Conservation (phyloP, 1,284 basidiomycete species). For the Tausonia pullulans region DNA sequence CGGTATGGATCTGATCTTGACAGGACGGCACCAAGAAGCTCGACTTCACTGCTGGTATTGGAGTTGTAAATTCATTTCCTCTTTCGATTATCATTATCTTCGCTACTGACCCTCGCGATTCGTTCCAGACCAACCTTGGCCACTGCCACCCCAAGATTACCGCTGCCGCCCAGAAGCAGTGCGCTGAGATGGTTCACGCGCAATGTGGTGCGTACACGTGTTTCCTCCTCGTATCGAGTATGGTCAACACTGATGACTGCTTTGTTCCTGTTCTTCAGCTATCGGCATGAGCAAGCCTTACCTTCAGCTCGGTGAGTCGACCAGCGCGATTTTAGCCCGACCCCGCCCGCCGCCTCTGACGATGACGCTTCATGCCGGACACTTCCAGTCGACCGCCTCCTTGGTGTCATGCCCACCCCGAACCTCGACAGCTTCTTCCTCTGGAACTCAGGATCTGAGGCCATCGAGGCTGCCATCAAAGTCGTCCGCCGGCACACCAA, state of each 20-base stretch:
- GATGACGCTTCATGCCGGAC: not conserved
- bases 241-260: not conserved
- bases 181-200: conserved; percentile 64
- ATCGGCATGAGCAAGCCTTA: conserved; percentile 15
- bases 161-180: conserved; percentile 73
- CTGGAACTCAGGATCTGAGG: conserved; percentile 51
- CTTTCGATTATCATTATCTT: not conserved
- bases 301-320: conserved; percentile 13
- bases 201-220: conserved; percentile 34
- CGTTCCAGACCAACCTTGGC: conserved; percentile 37
- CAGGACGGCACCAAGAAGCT: conserved; percentile 58
- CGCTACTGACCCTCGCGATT: not conserved
- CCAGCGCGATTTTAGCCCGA: not conserved
- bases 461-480: conserved; percentile 31
- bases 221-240: not conserved
- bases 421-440: conserved; percentile 68
- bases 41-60: conserved; percentile 80
- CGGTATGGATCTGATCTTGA: not conserved
- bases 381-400: conserved; percentile 24
- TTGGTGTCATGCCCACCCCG: conserved; percentile 30
- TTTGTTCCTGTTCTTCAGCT: not conserved
- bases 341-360: not conserved
- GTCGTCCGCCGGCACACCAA: conserved; percentile 61
- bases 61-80: conserved; percentile 27
- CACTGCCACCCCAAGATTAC: conserved; percentile 80